phyloP scores from a whole-genome alignment of 2,329 filamentous ascomycete genomes.

The Penicillium sumatraense region DNA sequence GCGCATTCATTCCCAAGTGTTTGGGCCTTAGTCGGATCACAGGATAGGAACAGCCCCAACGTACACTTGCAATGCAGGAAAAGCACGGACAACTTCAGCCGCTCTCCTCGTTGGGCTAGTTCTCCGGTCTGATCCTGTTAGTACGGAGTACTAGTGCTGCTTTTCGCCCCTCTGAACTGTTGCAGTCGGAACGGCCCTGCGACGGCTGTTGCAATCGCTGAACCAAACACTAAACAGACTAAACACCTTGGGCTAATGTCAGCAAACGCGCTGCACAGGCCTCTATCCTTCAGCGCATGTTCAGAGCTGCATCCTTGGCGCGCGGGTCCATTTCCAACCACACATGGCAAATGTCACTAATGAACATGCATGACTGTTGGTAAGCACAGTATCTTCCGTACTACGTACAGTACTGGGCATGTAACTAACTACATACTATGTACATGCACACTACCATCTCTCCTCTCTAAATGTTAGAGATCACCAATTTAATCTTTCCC shows the following conservation, averaged over 20 bases:
- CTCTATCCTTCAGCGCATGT: background rate
- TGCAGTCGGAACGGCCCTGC: background rate
- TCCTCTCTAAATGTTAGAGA: background rate
- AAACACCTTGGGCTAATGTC: background rate
- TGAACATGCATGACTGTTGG: background rate
- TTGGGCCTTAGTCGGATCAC: slow-evolving; percentile 12
- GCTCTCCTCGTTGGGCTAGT: slow-evolving; percentile 16
- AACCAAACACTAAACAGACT: too few relatives aligned
- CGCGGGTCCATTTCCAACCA: slow-evolving; percentile 1
- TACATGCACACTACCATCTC: too few relatives aligned
- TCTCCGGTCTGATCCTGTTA: slow-evolving; percentile 11
- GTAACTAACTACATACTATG: too few relatives aligned
- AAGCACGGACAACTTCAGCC: slow-evolving; percentile 13
- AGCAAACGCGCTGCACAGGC: background rate
- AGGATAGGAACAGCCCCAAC: slow-evolving; percentile 10
- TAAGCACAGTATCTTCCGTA: background rate
- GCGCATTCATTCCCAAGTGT: background rate
- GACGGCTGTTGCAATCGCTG: slow-evolving; percentile 1
- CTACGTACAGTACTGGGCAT: too few relatives aligned
- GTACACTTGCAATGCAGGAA: slow-evolving; percentile 14
- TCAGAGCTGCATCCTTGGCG: slow-evolving; percentile 3
- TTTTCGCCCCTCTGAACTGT: background rate
- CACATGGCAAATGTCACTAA: background rate
- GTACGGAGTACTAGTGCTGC: too few relatives aligned
- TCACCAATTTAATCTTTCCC: slow-evolving; percentile 11